Evolutionary conservation across 1,139 yeast species (phyloP).

Genomic region (Yamadazyma dushanensis): DNA sequence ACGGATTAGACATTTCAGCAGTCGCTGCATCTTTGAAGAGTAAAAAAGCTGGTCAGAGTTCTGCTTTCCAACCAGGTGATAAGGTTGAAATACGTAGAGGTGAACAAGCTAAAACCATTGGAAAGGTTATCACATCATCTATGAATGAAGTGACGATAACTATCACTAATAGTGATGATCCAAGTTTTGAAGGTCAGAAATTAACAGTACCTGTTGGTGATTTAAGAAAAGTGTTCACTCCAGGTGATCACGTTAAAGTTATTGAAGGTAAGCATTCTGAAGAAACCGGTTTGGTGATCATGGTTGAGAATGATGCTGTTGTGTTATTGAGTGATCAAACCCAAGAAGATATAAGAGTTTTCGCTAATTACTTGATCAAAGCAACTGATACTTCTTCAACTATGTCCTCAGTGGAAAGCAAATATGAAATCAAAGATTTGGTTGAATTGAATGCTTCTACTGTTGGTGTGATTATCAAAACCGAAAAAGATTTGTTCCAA

Average conservation of each 20-base stretch:
- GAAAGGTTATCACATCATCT: conserved; percentile 71
- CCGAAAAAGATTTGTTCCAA: conserved; percentile 82
- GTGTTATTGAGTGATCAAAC: conserved; percentile 89
- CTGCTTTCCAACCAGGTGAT: conserved; percentile 88
- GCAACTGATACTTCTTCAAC: conserved; percentile 68
- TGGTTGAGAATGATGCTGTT: conserved; percentile 79
- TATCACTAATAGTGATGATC: conserved; percentile 53
- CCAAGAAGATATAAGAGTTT: conserved; percentile 82
- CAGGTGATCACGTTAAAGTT: conserved; percentile 96
- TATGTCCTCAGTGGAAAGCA: conserved; percentile 48
- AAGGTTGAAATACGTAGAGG: conserved; percentile 89
- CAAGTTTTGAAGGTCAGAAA: conserved; percentile 48
- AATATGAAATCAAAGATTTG: conserved; percentile 84
- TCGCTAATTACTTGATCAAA: conserved; percentile 81
- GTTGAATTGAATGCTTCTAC: conserved; percentile 84
- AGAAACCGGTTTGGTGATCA: conserved; percentile 92
- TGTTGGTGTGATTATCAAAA: conserved; percentile 87
- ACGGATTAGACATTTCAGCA: conserved; percentile 78
- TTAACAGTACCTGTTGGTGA: conserved; percentile 73
- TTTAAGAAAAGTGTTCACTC: conserved; percentile 78
- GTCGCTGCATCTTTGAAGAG: conserved; percentile 82
- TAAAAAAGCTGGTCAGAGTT: conserved; percentile 31
- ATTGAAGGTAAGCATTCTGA: conserved; percentile 89
- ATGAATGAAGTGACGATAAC: conserved; percentile 63
- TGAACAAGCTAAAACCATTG: conserved; percentile 89